Evolutionary conservation across 2,329 filamentous ascomycete genomes (phyloP), one percentile per base, ranked within the genome.

Genomic region (Aspergillus texensis): DNA sequence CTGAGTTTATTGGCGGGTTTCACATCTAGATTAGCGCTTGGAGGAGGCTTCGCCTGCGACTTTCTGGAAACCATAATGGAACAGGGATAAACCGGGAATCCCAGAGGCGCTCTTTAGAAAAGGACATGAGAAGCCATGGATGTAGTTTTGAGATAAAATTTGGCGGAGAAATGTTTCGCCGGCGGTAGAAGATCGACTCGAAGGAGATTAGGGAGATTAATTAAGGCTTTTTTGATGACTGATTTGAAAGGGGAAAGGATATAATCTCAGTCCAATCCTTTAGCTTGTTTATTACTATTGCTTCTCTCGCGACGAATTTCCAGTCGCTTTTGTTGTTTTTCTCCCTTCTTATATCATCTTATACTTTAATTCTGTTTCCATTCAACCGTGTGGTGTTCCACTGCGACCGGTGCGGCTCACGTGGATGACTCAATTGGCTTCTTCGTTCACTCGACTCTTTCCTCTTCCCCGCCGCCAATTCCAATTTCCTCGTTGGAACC

Each of bases 1-100:
- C 89, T 89, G 26, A 92, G 80, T 78, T 97, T 97, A 80, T 96
- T 96, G 65, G 84, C 85, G 1, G 88, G 83, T 68, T 86, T 86
- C 74, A 85, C 83, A 4, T 84, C 82, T 46, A 82, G 71, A 19
- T 77, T 78, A 57, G 76, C 81, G 71, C 81, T 82, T 34, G 79
- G 76, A 43, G 80, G 82, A 61, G 77, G 78, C 64, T 75, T 79
- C 56, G 75, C 75, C 59, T 74, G 77, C 56, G 76, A 74, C 66
- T 82, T 81, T 65, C 80, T 84, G 28, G 81, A 80, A 36, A 79
- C 82, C 86, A 88, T 88, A 65, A 61, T 72, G 36, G 45, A 58
- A 61, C 61, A 65, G 71, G 71, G 66, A 74, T 70, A 70, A 74
- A 36, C 2, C 24, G 16, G 24, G 6, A 55, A 36, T 19, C 28